Conservation (phyloP, 176 grass and related monocot species). For the Rhynchospora breviuscula region DNA sequence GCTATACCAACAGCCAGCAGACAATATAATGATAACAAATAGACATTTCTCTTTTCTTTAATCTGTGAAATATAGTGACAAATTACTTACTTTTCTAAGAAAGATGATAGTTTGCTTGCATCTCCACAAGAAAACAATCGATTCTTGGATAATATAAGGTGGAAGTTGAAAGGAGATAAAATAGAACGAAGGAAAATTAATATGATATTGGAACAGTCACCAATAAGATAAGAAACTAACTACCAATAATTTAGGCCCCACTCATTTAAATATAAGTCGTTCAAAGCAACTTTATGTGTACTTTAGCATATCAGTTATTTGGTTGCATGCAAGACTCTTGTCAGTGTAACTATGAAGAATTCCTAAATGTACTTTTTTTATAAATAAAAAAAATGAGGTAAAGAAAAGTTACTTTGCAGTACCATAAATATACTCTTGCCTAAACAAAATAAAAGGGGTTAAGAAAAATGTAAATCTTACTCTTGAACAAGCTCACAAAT, state of each 20-base stretch:
- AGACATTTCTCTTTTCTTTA: not conserved
- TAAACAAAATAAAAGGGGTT: not conserved
- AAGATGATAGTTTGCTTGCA: not conserved
- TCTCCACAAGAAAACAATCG: not conserved
- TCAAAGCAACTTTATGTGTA: not conserved
- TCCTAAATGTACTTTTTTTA: not conserved
- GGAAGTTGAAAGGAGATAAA: not conserved
- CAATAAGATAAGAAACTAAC: not conserved
- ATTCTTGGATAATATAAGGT: not conserved
- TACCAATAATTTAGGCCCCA: not conserved
- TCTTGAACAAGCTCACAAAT: slow-evolving; percentile 45
- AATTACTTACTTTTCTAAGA: not conserved
- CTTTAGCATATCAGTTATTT: not conserved
- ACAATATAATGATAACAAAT: slow-evolving; percentile 3
- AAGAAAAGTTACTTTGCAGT: not conserved
- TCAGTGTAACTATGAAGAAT: not conserved
- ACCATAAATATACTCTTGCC: no score
- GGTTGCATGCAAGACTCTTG: not conserved
- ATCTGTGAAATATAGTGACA: not conserved
- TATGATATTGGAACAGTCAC: not conserved
- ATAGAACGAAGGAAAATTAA: not conserved
- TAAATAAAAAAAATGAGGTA: not conserved
- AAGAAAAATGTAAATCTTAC: slow-evolving; percentile 35
- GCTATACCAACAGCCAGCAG: not conserved
- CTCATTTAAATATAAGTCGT: not conserved